Evolutionary conservation across 2,329 filamentous ascomycete species (phyloP).

Genomic region (Falciphora oryzae): DNA sequence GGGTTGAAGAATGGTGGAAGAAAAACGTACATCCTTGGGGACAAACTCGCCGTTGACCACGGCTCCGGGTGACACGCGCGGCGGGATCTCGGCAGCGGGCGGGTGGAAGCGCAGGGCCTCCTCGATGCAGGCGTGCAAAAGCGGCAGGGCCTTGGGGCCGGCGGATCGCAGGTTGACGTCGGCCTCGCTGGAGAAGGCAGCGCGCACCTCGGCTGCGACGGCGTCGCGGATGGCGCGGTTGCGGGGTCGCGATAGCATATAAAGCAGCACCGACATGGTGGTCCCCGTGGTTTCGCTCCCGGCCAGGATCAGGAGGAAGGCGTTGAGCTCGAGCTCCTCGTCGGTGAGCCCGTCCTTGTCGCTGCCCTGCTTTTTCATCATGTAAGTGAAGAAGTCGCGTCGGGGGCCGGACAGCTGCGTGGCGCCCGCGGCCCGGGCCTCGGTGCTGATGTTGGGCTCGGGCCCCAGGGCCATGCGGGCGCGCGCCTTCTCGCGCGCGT

Average conservation of each 20-base stretch:
- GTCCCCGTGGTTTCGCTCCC: slow-evolving; percentile 22
- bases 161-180: neutral
- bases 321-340: slow-evolving; percentile 20
- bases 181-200: neutral
- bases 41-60: neutral
- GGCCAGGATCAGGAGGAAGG: slow-evolving; percentile 17
- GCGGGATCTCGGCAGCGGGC: slow-evolving; percentile 22
- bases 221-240: slow-evolving; percentile 16
- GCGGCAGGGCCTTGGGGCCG: slow-evolving; percentile 4
- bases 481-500: neutral
- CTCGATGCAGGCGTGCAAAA: slow-evolving; percentile 32
- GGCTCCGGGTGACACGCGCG: neutral
- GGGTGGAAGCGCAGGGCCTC: slow-evolving; percentile 25
- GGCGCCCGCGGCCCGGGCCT: neutral
- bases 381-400: slow-evolving; percentile 5
- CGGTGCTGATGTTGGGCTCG: neutral
- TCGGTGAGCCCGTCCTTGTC: slow-evolving; percentile 6
- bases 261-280: slow-evolving; percentile 12
- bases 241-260: slow-evolving; percentile 18
- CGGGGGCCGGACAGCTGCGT: neutral
- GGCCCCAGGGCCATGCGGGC: neutral
- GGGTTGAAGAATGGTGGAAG: neutral
- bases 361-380: neutral
- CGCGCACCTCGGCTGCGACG: neutral
- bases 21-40: neutral